Conservation (phyloP, 2,329 filamentous ascomycete species). For the Zasmidium cellare region DNA sequence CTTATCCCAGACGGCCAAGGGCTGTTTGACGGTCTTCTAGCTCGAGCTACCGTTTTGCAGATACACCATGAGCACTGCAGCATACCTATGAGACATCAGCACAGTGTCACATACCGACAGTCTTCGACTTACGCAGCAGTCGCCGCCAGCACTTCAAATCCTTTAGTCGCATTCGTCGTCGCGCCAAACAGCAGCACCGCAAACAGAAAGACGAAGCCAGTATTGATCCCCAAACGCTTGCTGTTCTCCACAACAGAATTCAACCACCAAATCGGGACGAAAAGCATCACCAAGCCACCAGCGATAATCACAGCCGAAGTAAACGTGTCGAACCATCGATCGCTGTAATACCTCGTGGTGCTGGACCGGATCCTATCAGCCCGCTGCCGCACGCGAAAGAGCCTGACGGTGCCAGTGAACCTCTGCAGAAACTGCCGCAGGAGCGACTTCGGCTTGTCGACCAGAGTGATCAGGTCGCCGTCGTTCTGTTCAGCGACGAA, state of each 20-base stretch:
- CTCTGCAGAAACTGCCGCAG: neutral
- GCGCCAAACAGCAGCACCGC: slow-evolving; percentile 1
- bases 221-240: slow-evolving; percentile 13
- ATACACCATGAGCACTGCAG: slow-evolving; percentile 19
- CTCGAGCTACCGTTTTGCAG: neutral
- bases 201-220: slow-evolving; percentile 7
- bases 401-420: neutral
- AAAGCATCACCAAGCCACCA: slow-evolving; percentile 9
- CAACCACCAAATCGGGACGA: slow-evolving; percentile 17
- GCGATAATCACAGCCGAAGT: slow-evolving; percentile 4
- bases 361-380: neutral
- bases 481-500: slow-evolving; percentile 1
- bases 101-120: neutral
- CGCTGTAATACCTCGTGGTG: slow-evolving; percentile 6
- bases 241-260: slow-evolving; percentile 9
- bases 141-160: slow-evolving; percentile 18
- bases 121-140: slow-evolving; percentile 7
- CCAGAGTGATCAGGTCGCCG: slow-evolving; percentile 15
- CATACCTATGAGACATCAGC: slow-evolving; percentile 3
- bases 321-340: slow-evolving; percentile 8
- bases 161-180: slow-evolving; percentile 9
- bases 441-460: slow-evolving; percentile 6
- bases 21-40: neutral
- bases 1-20: too few species aligned
- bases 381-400: neutral